Base-by-base conservation (phyloP, 768 basidiomycete genomes). In the Daedaleopsis nitida region DNA sequence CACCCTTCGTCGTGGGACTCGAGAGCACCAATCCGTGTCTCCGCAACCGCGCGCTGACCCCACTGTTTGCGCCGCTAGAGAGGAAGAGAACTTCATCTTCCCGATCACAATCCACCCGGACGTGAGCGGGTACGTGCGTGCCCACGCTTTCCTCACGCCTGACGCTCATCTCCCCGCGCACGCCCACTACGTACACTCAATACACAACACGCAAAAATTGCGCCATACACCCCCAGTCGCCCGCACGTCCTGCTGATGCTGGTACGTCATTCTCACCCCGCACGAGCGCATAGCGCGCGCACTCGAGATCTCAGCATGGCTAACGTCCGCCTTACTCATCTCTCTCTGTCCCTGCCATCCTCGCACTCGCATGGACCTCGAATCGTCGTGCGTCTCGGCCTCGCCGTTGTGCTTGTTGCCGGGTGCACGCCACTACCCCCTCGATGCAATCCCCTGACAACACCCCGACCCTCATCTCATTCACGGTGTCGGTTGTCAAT, bases 61-160 rank as follows among this genome's bases (percentile, higher is more conserved):
- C 24, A 44, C 3, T 27, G 21, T 35, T 10, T 6, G 10, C n/a
- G 45, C 21, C 23, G 16, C 16, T 16, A 57, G 57, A 47, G 60
- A 61, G 50, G 60, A 61, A 45, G 60, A 71, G 81, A 79, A 83
- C 69, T 86, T 88, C 59, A 80, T 86, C 17, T 87, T 89, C 65
- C 88, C 88, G 0, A 82, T 91, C 58, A 91, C 89, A 1, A 89
- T 92, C 39, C 90, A 91, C 65, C 89, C 90, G 1, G 89, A 91
- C 65, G 87, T 89, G 23, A 85, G 85, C 68, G 88, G 88, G 81
- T 82, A 72, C 59, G 49, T 67, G 42, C 27, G 54, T 55, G 44
- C 14, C 7, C 3, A 7, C 21, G 10, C n/a, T n/a, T 21, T 45
- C 17, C 17, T 9, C 17, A 45, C 9, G 1, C n/a, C 44, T 1